These are phyloP conservation scores for Cystofilobasidium macerans DNA, from an alignment of 768 basidiomycete species.

Conservation along the genomic window DNA sequence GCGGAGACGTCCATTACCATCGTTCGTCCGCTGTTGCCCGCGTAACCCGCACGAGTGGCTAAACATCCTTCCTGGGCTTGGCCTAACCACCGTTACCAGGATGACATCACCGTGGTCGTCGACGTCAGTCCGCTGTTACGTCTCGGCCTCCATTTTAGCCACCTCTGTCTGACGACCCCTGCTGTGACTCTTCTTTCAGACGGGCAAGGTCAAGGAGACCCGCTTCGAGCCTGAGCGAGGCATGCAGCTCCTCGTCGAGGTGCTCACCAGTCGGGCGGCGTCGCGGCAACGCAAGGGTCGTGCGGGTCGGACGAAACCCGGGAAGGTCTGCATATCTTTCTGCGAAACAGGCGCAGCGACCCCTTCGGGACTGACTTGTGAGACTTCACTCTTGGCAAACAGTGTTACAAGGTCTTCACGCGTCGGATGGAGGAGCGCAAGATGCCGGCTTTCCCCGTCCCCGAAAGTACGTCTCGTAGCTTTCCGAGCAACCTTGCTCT, in stretches of 20 bases:
- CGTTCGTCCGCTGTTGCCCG: not conserved
- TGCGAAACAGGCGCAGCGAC: not conserved
- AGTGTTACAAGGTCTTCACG: constrained; percentile 83
- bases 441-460: constrained; percentile 61
- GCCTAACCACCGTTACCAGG: not conserved
- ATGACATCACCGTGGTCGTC: constrained; percentile 5
- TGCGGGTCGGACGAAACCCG: constrained; percentile 64
- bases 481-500: not conserved
- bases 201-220: constrained; percentile 75
- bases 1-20: constrained; percentile 53
- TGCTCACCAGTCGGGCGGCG: constrained; percentile 56
- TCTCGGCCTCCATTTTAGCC: not conserved
- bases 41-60: not conserved
- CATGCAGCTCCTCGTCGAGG: constrained; percentile 65
- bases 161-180: not conserved
- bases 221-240: constrained; percentile 58
- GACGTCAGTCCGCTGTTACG: not conserved
- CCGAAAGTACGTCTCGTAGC: constrained; percentile 49
- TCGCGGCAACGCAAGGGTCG: constrained; percentile 76
- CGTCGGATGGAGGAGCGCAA: constrained; percentile 54
- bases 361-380: no score
- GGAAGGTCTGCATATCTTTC: constrained; percentile 29
- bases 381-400: no score
- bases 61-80: not conserved
- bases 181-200: constrained; percentile 35